phyloP scores from a whole-genome alignment of 805 yeast species.

The Debaryomyces prosopidis region DNA sequence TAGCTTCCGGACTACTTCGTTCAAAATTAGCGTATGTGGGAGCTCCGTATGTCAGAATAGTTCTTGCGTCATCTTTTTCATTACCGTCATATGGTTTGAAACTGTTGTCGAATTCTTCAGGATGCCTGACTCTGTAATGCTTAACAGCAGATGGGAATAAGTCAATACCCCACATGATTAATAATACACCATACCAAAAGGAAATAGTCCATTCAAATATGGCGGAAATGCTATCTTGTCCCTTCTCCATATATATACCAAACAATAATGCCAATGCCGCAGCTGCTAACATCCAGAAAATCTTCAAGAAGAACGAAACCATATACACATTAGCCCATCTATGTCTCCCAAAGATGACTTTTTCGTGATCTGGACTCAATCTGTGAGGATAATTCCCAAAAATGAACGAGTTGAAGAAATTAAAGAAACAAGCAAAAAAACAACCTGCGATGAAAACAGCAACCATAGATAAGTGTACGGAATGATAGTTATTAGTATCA shows the following conservation, averaged over 20 bases:
- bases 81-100: background rate
- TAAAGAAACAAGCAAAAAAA: constrained; percentile 48
- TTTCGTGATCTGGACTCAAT: constrained; percentile 39
- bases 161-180: constrained; percentile 66
- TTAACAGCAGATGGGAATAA: constrained; percentile 60
- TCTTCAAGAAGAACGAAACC: constrained; percentile 53
- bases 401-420: constrained; percentile 36
- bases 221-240: constrained; percentile 51
- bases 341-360: constrained; percentile 37
- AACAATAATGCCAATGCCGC: constrained; percentile 69
- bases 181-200: constrained; percentile 78
- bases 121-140: constrained; percentile 29
- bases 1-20: background rate
- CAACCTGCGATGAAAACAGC: constrained; percentile 68
- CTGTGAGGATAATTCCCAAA: constrained; percentile 39
- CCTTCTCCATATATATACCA: constrained; percentile 42
- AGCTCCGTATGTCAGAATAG: constrained; percentile 16
- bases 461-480: constrained; percentile 70
- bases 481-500: constrained; percentile 57
- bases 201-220: constrained; percentile 83
- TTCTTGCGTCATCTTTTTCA: constrained; percentile 14
- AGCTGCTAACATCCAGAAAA: constrained; percentile 67
- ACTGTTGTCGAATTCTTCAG: constrained; percentile 26
- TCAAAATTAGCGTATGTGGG: constrained; percentile 16
- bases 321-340: constrained; percentile 43